Evolutionary conservation across 176 grass and related monocot species (phyloP), one percentile per base, ranked within the genome.

Genomic region (Tillandsia leiboldiana): DNA sequence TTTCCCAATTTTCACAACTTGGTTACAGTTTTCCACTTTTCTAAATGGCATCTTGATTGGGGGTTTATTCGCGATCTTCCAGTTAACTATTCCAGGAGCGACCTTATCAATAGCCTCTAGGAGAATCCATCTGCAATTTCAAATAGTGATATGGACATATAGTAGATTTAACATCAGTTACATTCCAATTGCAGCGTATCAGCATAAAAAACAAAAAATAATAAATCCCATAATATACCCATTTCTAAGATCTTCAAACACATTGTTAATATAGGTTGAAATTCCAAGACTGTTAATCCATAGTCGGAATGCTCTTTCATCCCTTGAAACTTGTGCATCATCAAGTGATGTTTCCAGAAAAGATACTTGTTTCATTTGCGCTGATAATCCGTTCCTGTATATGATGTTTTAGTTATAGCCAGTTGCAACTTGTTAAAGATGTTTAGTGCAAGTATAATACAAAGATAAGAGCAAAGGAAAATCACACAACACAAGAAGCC

Each of bases 261-360:
- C 94, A 83, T 97, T 97, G 72, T 87, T 92, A 65, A 97, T 90
- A 67, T 90, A 92, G 54, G 64, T 85, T 48, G 89, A 97, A 78
- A 92, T 97, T 68, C 94, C 94, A 56, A 97, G 89, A 79, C 94
- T 92, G 76, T 97, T 97, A 67, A 97, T 87, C 94, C 94, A 97
- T 68, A 97, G 70, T 48, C 94, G 64, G 73, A 92, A 97, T 67
- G 84, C 88, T 77, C 86, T 87, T 62, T 97, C 94, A 83, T 97
- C 94, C 65, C 84, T 83, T 22, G 94, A 97, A 85, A 92, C 84
- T 83, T 92, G 86, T 73, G 84, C 76, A 79, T 92, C 86, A 81
- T 92, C 94, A 59, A 70, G 83, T 63, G 84, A 76, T 66, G 83
- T 82, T 68, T 97, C 89, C 22, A 89, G 79, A 87, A 92, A 90